Base-by-base conservation (phyloP, 495 filamentous ascomycete genomes). In the Glarea lozoyensis region DNA sequence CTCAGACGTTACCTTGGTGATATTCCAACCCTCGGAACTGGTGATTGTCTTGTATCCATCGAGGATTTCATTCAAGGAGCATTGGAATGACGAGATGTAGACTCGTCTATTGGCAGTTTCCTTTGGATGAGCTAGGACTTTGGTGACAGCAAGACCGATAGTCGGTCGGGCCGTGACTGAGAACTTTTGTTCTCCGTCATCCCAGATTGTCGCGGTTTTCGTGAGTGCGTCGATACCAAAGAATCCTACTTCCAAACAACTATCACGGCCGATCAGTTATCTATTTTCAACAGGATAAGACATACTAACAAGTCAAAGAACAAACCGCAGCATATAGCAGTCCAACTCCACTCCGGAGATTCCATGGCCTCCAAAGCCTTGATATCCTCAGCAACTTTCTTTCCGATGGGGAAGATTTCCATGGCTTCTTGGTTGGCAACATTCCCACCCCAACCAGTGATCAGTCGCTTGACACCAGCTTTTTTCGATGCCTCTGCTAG, bases 381-480 rank as follows among this genome's bases (percentile, higher is more conserved):
- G 0, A 60, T 13, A 10, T 42, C 53, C 53, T 37, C 76, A 68
- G 16, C 63, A 46, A 32, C 47, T 17, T 4, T 70, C 27, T 4
- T 41, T 18, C 11, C 64, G 48, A 43, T 77, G 3, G 38, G 38
- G 30, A 41, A 17, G 4, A 27, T 4, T 4, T 27, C 21, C 3
- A 10, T 4, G 9, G 21, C 21, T 27, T 4, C 20, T 6, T 24
- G 25, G 59, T 2, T 50, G 33, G 9, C 32, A 41, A 42, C 77
- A 17, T 47, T 70, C 16, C 40, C 35, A 17, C 69, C 69, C 46
- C 58, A 83, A 34, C 65, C 66, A 13, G 82, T 81, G 23, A 84
- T 52, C 38, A 86, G 55, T 60, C 74, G 83, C 0, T 55, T 59
- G 0, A 86, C 74, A 3, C 69, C 70, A 1, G 82, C 81, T 30